These are phyloP conservation scores for Suzukiozyma palmioleophila DNA, from an alignment of 1,139 yeast species.

Conservation along the genomic window DNA sequence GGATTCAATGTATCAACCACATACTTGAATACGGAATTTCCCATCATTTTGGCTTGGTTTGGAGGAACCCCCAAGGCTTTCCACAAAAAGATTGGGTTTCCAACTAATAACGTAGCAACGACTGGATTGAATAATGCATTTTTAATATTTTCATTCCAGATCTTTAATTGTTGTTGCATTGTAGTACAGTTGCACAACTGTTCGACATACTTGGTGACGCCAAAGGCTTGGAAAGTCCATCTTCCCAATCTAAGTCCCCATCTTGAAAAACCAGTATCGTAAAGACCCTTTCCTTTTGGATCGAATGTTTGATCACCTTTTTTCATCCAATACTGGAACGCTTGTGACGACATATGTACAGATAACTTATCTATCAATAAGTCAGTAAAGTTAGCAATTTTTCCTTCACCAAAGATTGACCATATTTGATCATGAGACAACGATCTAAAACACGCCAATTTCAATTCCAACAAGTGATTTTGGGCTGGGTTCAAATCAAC, in stretches of 20 bases:
- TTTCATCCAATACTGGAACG: constrained; percentile 76
- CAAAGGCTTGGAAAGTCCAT: constrained; percentile 53
- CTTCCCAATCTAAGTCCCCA: constrained; percentile 76
- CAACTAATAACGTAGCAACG: constrained; percentile 62
- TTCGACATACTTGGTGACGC: constrained; percentile 48
- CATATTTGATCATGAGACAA: constrained; percentile 60
- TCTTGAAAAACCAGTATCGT: constrained; percentile 77
- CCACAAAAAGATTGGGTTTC: constrained; percentile 83
- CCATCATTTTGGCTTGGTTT: constrained; percentile 79
- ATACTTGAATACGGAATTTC: constrained; percentile 63
- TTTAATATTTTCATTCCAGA: constrained; percentile 61
- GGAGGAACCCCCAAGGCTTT: constrained; percentile 84
- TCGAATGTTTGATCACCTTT: constrained; percentile 57
- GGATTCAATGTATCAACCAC: constrained; percentile 80
- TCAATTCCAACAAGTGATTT: constrained; percentile 73
- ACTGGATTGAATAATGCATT: constrained; percentile 70
- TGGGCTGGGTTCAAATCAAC: constrained; percentile 84
- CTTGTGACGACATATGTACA: constrained; percentile 71
- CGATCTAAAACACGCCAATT: constrained; percentile 63
- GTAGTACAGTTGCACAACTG: constrained; percentile 56
- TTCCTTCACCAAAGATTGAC: constrained; percentile 75
- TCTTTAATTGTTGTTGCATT: constrained; percentile 53
- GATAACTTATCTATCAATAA: constrained; percentile 51
- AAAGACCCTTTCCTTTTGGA: constrained; percentile 52
- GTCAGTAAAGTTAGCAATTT: constrained; percentile 44